Conservation (phyloP, 164 flowering plant species). For the Saururus chinensis region DNA sequence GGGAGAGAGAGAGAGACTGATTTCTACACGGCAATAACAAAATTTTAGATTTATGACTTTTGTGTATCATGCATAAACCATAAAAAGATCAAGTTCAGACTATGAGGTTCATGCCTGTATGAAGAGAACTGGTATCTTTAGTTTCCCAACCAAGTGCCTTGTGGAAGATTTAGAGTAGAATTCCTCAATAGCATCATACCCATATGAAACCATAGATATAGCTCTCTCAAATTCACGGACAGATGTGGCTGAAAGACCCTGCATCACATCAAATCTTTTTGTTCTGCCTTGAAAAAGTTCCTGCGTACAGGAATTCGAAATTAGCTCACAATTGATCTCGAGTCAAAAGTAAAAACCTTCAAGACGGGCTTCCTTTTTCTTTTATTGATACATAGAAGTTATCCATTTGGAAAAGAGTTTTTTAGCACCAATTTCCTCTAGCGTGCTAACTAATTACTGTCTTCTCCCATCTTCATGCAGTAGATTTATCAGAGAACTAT, state of each 20-base stretch:
- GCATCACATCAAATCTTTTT: conserved; percentile 71
- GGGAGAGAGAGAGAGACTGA: not conserved
- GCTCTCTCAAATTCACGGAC: conserved; percentile 78
- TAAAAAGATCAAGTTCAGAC: too few relatives aligned
- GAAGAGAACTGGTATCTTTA: conserved; percentile 86
- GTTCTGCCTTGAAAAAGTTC: conserved; percentile 80
- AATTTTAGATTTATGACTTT: not conserved
- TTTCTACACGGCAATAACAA: not conserved
- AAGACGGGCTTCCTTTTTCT: not conserved
- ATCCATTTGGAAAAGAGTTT: too few relatives aligned
- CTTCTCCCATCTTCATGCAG: too few relatives aligned
- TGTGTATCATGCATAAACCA: not conserved
- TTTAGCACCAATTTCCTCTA: too few relatives aligned
- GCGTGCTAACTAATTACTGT: too few relatives aligned
- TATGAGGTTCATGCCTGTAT: conserved; percentile 55
- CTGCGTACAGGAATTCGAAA: conserved; percentile 18
- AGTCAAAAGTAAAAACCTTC: not conserved
- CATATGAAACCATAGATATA: conserved; percentile 80
- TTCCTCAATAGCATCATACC: conserved; percentile 60
- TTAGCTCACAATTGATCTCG: not conserved
- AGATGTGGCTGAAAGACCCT: conserved; percentile 57
- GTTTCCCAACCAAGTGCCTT: conserved; percentile 39
- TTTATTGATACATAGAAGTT: too few relatives aligned
- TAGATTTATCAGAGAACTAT: too few relatives aligned
- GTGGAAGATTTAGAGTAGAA: conserved; percentile 79